These are phyloP conservation scores for Phytopythium ostracodes DNA, from an alignment of 352 stramenopile species.

Conservation along the genomic window DNA sequence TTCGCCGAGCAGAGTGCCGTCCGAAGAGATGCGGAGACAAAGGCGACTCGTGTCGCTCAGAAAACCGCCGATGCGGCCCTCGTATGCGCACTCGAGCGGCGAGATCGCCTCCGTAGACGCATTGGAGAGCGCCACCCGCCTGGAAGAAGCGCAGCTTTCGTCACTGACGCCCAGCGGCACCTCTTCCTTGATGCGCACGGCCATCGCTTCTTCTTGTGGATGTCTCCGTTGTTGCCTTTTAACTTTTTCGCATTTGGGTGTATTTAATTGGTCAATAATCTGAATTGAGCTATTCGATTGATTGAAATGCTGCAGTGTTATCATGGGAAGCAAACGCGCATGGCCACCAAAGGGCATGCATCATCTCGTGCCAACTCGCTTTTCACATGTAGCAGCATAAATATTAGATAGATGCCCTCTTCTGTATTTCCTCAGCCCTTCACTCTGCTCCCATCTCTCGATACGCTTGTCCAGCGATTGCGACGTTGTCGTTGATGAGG, in stretches of 20 bases:
- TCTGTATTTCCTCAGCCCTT: neutral
- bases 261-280: neutral
- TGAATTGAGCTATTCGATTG: neutral
- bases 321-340: neutral
- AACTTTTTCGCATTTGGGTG: neutral
- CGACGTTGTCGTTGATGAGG: neutral
- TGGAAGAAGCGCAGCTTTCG: neutral
- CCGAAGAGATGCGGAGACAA: conserved; percentile 31
- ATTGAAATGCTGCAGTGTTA: neutral
- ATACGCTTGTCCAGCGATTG: neutral
- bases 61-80: conserved; percentile 42
- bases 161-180: neutral
- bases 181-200: neutral
- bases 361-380: too few species aligned
- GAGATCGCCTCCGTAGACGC: neutral
- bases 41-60: conserved; percentile 31
- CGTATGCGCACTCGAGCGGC: conserved; percentile 34
- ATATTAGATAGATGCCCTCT: neutral
- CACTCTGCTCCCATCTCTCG: neutral
- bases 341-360: too few species aligned
- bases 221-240: neutral
- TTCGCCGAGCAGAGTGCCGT: conserved; percentile 35
- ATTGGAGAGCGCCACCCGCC: neutral
- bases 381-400: neutral
- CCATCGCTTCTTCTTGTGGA: neutral